Base-by-base conservation (phyloP, 768 basidiomycete species). In the Porphyrellus cyaneotinctus region DNA sequence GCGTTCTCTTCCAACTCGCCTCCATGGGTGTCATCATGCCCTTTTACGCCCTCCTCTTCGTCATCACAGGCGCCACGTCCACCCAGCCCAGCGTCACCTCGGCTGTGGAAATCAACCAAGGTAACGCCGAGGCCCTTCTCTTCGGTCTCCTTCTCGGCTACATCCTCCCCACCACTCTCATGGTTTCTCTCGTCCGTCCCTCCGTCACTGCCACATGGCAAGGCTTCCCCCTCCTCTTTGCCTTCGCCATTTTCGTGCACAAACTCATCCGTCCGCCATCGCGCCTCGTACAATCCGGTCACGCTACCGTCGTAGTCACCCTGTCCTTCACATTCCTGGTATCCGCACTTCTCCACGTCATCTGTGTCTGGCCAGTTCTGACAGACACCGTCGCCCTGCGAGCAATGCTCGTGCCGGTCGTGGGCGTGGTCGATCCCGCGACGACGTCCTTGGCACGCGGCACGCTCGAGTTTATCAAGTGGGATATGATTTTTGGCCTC, bases 131-230 rank as follows among this genome's bases (percentile, higher is more conserved):
- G 61, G 80, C 79, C 17, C 68, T 79, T 26, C 56, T 78, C n/a
- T 82, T 82, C 58, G 76, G 74, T 1, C 30, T 81, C 30, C 23
- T 77, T 31, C 58, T 72, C 9, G 80, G 80, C 10, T 74, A 68
- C 13, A 58, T 69, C 20, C 72, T 81, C n/a, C 80, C 81, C 10
- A 74, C 78, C 8, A 49, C 70, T 18, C 70, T 69, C 43, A 75
- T 83, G 72, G 43, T 82, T 52, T 28, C 70, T 41, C 51, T 79
- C 24, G 60, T 67, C 23, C 75, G 76, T 46, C 71, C 77, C 0
- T 56, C 56, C 42, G 63, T 81, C 39, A 82, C 79, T 14, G 77
- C 77, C 11, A 65, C 76, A 30, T 84, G 82, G 82, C 81, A 82
- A 55, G 55, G 71, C 24, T 82, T 77, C 54, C 82, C 82, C 10